phyloP scores from a whole-genome alignment of 441 rosid genomes.

The Adansonia madagascariensis region DNA sequence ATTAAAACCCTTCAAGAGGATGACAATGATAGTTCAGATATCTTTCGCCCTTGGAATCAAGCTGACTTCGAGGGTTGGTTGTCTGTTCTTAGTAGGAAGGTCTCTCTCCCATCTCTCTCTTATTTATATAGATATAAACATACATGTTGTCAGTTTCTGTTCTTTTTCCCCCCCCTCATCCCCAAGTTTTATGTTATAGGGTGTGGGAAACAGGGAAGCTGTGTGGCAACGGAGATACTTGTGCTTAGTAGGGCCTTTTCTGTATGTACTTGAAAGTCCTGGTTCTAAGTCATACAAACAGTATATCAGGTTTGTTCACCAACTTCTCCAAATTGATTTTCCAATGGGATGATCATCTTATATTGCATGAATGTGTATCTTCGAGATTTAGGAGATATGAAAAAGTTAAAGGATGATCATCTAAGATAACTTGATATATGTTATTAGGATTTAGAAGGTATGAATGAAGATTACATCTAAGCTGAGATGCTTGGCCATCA shows the following conservation, averaged over 20 bases:
- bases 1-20: constrained; percentile 71
- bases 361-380: not conserved
- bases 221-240: constrained; percentile 85
- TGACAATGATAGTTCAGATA: constrained; percentile 54
- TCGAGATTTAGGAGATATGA: constrained; percentile 7
- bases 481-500: not conserved
- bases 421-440: constrained; percentile 7
- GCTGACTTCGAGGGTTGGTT: constrained; percentile 99
- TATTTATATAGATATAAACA: not conserved
- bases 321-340: constrained; percentile 32
- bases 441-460: constrained; percentile 16
- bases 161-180: not conserved
- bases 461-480: not conserved
- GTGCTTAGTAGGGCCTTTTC: constrained; percentile 91
- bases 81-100: constrained; percentile 85
- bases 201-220: constrained; percentile 91
- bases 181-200: constrained; percentile 53
- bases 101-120: constrained; percentile 34
- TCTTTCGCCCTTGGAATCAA: constrained; percentile 74
- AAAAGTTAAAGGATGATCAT: constrained; percentile 18
- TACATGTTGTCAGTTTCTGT: constrained; percentile 19
- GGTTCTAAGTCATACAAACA: constrained; percentile 83
- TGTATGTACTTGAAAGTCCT: constrained; percentile 79
- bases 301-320: constrained; percentile 69
- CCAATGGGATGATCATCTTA: not conserved